Percentiles rank a stretch among this genome's conserved stretches.
phyloP scores from a whole-genome alignment of 352 stramenopile species.

The Labyrinthula sp. region DNA sequence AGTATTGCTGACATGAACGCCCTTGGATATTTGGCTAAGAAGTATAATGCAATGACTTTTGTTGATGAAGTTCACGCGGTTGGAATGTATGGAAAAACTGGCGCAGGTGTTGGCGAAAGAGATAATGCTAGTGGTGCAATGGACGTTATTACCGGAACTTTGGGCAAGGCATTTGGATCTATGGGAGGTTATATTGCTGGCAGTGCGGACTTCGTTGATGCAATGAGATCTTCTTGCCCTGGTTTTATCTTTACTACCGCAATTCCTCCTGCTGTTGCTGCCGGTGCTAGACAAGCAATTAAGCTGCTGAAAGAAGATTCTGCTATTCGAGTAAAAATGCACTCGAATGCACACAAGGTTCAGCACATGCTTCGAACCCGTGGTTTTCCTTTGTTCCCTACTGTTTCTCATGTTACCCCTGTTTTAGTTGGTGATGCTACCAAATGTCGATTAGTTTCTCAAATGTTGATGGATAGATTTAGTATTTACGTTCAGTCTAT shows the following conservation, averaged over 20 bases:
- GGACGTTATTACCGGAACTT: slow-evolving; percentile 62
- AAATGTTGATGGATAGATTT: slow-evolving; percentile 65
- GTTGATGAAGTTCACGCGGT: slow-evolving; percentile 67
- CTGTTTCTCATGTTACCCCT: slow-evolving; percentile 62
- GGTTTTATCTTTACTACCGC: slow-evolving; percentile 72
- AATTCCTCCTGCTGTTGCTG: slow-evolving; percentile 56
- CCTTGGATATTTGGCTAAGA: slow-evolving; percentile 50
- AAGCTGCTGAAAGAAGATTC: slow-evolving; percentile 55
- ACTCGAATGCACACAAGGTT: slow-evolving; percentile 51
- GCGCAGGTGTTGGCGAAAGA: slow-evolving; percentile 54
- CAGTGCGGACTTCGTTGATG: slow-evolving; percentile 52
- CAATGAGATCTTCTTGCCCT: slow-evolving; percentile 55
- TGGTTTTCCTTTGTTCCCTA: slow-evolving; percentile 56
- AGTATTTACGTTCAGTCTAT: slow-evolving; percentile 70
- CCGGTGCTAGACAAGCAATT: slow-evolving; percentile 51
- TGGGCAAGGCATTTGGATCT: slow-evolving; percentile 65
- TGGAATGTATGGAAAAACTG: slow-evolving; percentile 57
- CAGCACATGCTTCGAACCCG: slow-evolving; percentile 54
- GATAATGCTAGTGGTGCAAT: slow-evolving; percentile 58
- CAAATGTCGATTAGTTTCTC: slow-evolving; percentile 60
- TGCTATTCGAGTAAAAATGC: slow-evolving; percentile 52
- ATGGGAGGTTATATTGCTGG: slow-evolving; percentile 67
- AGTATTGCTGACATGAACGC: slow-evolving; percentile 60
- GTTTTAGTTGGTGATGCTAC: slow-evolving; percentile 58
- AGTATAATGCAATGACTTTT: slow-evolving; percentile 69